A percentile compares a stretch with the other conserved stretches of the same genome.
These are phyloP conservation scores for Diutina scorzettiae DNA, from an alignment of 1,139 yeast genomes.

Conservation along the genomic window DNA sequence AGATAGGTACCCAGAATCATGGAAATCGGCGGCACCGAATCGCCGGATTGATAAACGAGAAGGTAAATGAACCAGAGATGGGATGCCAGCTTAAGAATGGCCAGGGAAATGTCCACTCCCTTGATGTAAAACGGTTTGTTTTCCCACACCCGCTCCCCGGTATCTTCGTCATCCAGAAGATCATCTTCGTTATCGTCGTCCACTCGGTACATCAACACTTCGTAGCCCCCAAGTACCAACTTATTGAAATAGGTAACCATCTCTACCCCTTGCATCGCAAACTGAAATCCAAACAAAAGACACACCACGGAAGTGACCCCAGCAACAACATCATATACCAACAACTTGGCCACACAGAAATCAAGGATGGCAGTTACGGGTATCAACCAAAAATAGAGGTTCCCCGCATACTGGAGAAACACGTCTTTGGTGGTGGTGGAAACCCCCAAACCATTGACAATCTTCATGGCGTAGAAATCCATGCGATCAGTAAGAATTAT, in stretches of 20 bases:
- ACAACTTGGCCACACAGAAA: constrained; percentile 37
- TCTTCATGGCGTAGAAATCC: constrained; percentile 36
- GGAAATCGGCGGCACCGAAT: constrained; percentile 48
- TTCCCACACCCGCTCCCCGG: constrained; percentile 59
- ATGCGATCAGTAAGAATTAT: constrained; percentile 59
- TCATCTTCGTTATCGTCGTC: background rate
- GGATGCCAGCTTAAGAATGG: constrained; percentile 27
- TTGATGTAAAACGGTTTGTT: constrained; percentile 51
- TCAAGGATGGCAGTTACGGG: constrained; percentile 38
- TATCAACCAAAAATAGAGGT: constrained; percentile 12
- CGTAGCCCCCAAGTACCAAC: constrained; percentile 44
- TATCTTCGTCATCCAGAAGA: constrained; percentile 15
- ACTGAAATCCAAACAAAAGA: constrained; percentile 64
- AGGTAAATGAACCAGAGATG: constrained; percentile 25
- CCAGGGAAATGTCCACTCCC: constrained; percentile 40
- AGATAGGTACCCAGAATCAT: constrained; percentile 56
- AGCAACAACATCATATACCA: constrained; percentile 48
- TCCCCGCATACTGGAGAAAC: constrained; percentile 13
- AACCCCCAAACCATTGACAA: constrained; percentile 15
- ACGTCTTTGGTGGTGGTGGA: constrained; percentile 18
- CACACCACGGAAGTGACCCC: constrained; percentile 40
- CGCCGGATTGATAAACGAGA: constrained; percentile 34
- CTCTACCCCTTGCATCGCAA: constrained; percentile 53
- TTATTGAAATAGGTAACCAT: constrained; percentile 37
- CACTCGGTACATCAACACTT: constrained; percentile 25